Conservation (phyloP, 2,329 filamentous ascomycete species). For the Hirsutella minnesotensis region DNA sequence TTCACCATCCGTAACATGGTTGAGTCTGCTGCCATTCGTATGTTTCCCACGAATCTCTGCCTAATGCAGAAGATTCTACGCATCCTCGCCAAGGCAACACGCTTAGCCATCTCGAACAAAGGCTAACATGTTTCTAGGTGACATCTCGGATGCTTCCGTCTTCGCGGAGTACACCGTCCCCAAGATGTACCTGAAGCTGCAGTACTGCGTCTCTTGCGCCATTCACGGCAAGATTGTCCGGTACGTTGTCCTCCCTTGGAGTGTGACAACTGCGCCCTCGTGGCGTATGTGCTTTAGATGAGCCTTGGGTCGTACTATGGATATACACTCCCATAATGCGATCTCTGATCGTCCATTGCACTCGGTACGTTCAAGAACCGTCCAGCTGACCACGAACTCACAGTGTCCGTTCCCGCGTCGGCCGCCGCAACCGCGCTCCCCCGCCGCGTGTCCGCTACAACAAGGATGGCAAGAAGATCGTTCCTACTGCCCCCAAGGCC, state of each 20-base stretch:
- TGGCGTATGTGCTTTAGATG: conserved; percentile 41
- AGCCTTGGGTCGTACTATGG: conserved; percentile 46
- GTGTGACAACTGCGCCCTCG: conserved; percentile 43
- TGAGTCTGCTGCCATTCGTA: conserved; percentile 98
- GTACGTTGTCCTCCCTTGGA: conserved; percentile 59
- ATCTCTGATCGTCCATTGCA: conserved; percentile 1
- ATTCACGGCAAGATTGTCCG: conserved; percentile 99
- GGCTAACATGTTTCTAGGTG: conserved; percentile 49
- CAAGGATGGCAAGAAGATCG: conserved; percentile 99
- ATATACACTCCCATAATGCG: conserved; percentile 16
- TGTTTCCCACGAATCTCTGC: conserved; percentile 28
- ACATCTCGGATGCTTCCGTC: conserved; percentile 99
- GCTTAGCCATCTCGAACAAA: not conserved
- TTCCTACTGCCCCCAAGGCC: conserved; percentile 49
- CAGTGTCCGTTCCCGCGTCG: conserved; percentile 93
- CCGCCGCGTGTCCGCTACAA: conserved; percentile 98
- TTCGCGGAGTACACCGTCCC: conserved; percentile 98
- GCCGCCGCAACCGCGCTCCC: conserved; percentile 97
- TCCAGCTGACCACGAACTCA: conserved; percentile 27
- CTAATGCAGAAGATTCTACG: not conserved
- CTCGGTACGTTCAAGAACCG: conserved; percentile 16
- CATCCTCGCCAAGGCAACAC: not conserved
- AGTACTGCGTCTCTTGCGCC: conserved; percentile 99
- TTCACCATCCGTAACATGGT: conserved; percentile 99
- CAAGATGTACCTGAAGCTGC: conserved; percentile 99